Evolutionary conservation across 106 monocot genomes (phyloP).

Genomic region (Chionographis japonica): DNA sequence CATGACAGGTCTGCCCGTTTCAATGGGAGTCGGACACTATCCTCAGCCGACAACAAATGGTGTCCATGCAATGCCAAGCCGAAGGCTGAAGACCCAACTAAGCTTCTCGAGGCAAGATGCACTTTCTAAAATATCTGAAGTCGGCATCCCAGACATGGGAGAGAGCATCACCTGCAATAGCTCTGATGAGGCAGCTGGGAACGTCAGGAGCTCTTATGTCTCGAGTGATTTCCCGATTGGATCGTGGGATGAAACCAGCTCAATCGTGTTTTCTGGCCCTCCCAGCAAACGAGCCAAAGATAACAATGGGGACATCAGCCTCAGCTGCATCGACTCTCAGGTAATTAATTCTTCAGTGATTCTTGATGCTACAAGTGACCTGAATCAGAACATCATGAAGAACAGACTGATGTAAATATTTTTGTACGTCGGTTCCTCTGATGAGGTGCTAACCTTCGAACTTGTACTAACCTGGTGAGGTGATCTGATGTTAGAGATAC

Average conservation of each 20-base stretch:
- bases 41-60: conserved; percentile 15
- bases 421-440: no score
- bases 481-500: no score
- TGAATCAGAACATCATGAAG: background rate
- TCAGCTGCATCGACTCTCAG: conserved; percentile 52
- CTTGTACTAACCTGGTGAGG: no score
- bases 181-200: conserved; percentile 32
- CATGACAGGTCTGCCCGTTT: conserved; percentile 26
- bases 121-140: conserved; percentile 72
- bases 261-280: conserved; percentile 57
- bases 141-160: conserved; percentile 36
- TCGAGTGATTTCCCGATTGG: conserved; percentile 46
- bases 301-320: conserved; percentile 36
- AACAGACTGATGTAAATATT: background rate
- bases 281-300: conserved; percentile 41
- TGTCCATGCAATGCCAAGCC: conserved; percentile 23
- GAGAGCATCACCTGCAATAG: conserved; percentile 30
- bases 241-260: conserved; percentile 78
- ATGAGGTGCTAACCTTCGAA: no score
- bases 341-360: conserved; percentile 9
- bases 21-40: conserved; percentile 29
- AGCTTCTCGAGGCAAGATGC: conserved; percentile 61
- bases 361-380: background rate
- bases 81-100: conserved; percentile 53
- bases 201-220: conserved; percentile 27